Evolutionary conservation across 208 protist species (phyloP), one percentile per base, ranked within the genome.

Genomic region (Leishmania martiniquensis): DNA sequence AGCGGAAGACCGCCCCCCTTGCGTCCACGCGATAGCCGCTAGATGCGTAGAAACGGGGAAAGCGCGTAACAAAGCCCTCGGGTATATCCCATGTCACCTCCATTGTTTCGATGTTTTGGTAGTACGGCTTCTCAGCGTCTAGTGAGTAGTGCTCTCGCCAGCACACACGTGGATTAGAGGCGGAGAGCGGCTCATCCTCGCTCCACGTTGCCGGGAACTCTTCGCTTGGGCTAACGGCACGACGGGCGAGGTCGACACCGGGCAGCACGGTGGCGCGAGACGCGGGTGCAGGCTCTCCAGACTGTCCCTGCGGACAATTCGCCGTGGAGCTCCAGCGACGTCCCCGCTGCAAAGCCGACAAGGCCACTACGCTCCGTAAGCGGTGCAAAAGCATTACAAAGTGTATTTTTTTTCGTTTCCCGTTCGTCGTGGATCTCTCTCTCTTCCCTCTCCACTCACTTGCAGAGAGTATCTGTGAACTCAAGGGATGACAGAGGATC

Each of bases 131-230:
- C 52, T 76, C 73, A 45, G 87, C 77, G 32, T 89, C 87, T 17
- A 93, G 83, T 17, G 83, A 91, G 70, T 87, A 96, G 83, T 93
- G 86, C 78, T 96, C 90, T n/a, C 88, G 80, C 91, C 93, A 96
- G 3, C 76, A 34, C 1, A 95, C 80, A 70, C 87, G 88, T 1
- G 93, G 88, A 68, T 96, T 88, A 55, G 72, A 74, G 13, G 78
- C 77, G 10, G 85, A 54, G 25, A 89, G 75, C 22, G 85, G 79
- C 54, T 91, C 87, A 47, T 86, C 77, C 29, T 77, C 66, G 70
- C 78, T 90, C 75, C 76, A 84, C 69, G 90, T 94, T 1, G 89
- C 86, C 25, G 93, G 86, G 78, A 89, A 94, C 60, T 80, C 62
- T n/a, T 76, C 81, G 71, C 49, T 80, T 1, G 93, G 90, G 67